phyloP scores from a whole-genome alignment of 2,329 filamentous ascomycete genomes.

The Gaeumannomyces sp. region DNA sequence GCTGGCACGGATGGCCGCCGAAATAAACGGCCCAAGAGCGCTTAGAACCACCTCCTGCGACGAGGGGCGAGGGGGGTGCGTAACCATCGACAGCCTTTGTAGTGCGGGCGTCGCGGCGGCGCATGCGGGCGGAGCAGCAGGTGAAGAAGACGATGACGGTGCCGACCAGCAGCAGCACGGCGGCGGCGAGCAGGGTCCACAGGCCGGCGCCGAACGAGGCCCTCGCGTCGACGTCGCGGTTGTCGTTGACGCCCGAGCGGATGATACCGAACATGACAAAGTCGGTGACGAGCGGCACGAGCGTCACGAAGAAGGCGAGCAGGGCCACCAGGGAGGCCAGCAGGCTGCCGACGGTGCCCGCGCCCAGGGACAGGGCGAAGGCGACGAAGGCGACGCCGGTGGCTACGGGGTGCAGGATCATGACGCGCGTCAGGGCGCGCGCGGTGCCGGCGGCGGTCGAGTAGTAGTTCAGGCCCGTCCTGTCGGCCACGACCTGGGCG shows the following conservation, averaged over 20 bases:
- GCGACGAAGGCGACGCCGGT: conserved; percentile 51
- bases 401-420: conserved; percentile 59
- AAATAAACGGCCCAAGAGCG: no score
- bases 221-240: conserved; percentile 26
- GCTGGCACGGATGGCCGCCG: no score
- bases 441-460: conserved; percentile 34
- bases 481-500: conserved; percentile 33
- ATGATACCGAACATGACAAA: conserved; percentile 52
- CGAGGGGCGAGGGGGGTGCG: conserved; percentile 15
- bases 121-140: conserved; percentile 49
- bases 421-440: conserved; percentile 47
- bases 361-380: conserved; percentile 47
- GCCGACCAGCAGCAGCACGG: conserved; percentile 48
- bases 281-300: conserved; percentile 47
- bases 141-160: conserved; percentile 54
- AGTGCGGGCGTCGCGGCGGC: conserved; percentile 25
- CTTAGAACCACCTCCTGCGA: conserved; percentile 16
- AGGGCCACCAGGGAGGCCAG: conserved; percentile 42
- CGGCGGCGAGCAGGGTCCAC: conserved; percentile 53
- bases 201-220: conserved; percentile 49
- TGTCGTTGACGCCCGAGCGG: conserved; percentile 44
- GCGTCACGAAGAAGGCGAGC: conserved; percentile 41
- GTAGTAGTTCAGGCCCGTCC: conserved; percentile 35
- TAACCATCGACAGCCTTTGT: conserved; percentile 24
- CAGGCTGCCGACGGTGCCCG: conserved; percentile 46